Base-by-base conservation (phyloP, 2,329 filamentous ascomycete species). In the Chalara sp. region DNA sequence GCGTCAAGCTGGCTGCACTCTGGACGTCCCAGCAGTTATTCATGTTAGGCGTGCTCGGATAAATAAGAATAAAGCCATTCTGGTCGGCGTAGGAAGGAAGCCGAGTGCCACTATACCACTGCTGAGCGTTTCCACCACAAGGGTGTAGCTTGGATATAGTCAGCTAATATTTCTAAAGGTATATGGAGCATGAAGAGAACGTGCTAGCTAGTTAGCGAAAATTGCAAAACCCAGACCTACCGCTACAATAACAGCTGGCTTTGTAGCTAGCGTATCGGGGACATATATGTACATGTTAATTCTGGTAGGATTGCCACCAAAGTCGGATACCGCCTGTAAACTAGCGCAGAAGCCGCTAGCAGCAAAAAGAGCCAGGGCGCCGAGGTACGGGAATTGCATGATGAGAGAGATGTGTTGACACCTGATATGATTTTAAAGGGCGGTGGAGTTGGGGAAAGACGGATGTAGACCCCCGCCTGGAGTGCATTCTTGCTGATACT, bases 1-100 rank as follows among this genome's bases (percentile, higher is more conserved):
- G 79, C 3, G 72, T 76, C 2, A 83, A 69, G 0, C 54, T 49
- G 7, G 49, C 66, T 29, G 66, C 68, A 28, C 13, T 44, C 6
- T 39, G 13, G 35, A 81, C 78, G 53, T 83, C 79, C 77, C 78
- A 83, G 68, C 79, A 83, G 56, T 65, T 67, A 6, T 67, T 76
- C 28, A 63, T 63, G 59, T 78, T 74, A 0, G 75, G 74, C 2
- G 71, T 74, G 54, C 73, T 69, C 1, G 77, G 76, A 63, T 79
- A 83, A 61, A 83, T 76, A 52, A 77, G 71, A 48, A 84, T 80
- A 64, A 78, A 81, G 35, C 77, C 79, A 49, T 79, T 69, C 46
- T 67, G 57, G 54, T 76, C 73, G 6, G 79, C 75, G 11, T 80
- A 67, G 2, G 69, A 66, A 29, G 75, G 73, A 63, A 77, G 83